Conservation (phyloP, 768 basidiomycete genomes). For the Postia placenta region DNA sequence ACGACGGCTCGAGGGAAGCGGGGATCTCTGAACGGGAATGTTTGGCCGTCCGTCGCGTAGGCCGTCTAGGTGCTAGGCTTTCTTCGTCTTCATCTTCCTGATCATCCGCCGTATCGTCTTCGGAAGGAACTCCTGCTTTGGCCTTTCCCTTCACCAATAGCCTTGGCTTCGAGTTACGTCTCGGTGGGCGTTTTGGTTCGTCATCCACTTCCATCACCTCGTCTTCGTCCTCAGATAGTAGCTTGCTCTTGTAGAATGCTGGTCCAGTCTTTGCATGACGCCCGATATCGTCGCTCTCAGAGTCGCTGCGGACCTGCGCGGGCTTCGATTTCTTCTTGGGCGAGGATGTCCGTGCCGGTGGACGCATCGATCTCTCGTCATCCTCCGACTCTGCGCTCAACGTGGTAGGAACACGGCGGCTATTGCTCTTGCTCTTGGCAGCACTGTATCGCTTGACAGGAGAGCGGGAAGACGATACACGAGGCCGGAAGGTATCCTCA, state of each 20-base stretch:
- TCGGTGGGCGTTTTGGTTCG: not conserved
- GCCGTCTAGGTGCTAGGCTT: not conserved
- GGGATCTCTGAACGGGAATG: not conserved
- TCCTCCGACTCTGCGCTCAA: not conserved
- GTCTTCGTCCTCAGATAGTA: conserved; percentile 11
- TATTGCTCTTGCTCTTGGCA: too few relatives aligned
- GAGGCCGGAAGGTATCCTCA: too few relatives aligned
- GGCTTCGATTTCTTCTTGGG: too few relatives aligned
- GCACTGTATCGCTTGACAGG: too few relatives aligned
- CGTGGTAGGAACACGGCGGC: too few relatives aligned
- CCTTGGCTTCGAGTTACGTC: not conserved
- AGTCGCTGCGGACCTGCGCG: too few relatives aligned
- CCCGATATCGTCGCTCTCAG: too few relatives aligned
- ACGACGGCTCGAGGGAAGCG: not conserved
- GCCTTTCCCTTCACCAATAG: not conserved
- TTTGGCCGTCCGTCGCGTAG: not conserved
- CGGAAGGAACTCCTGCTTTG: not conserved
- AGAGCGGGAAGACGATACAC: too few relatives aligned
- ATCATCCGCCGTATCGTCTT: not conserved
- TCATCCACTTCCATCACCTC: conserved; percentile 1
- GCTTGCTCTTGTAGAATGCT: not conserved
- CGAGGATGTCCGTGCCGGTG: not conserved
- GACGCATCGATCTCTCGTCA: not conserved
- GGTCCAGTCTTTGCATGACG: too few relatives aligned
- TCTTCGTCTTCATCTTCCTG: conserved; percentile 2